These are phyloP conservation scores for Diplodia scrobiculata DNA, from an alignment of 2,329 filamentous ascomycete species.

Conservation along the genomic window DNA sequence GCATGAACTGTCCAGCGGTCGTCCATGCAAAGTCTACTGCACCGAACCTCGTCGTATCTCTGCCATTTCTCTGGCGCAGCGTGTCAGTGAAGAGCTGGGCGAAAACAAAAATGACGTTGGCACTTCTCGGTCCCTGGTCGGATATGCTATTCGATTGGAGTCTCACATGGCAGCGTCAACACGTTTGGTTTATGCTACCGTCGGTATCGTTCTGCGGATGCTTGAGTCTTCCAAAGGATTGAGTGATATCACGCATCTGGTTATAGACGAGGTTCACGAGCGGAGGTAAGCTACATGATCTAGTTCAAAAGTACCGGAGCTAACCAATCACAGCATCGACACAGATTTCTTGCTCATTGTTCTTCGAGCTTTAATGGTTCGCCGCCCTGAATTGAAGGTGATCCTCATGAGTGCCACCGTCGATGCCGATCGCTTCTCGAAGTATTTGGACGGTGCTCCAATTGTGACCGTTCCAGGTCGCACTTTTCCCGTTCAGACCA, in stretches of 20 bases:
- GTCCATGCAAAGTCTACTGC: slow-evolving; percentile 87
- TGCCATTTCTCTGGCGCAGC: slow-evolving; percentile 86
- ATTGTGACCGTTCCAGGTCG: slow-evolving; percentile 88
- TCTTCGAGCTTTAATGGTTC: slow-evolving; percentile 75
- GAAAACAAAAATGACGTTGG: slow-evolving; percentile 81
- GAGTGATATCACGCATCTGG: slow-evolving; percentile 84
- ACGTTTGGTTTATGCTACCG: slow-evolving; percentile 82
- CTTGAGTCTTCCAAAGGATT: slow-evolving; percentile 85
- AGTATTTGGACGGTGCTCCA: slow-evolving; percentile 81
- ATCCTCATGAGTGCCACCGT: slow-evolving; percentile 98
- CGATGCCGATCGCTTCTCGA: slow-evolving; percentile 86
- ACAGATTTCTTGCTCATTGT: slow-evolving; percentile 95
- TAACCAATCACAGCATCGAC: slow-evolving; percentile 66
- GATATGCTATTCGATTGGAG: slow-evolving; percentile 92
- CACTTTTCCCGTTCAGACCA: slow-evolving; percentile 87
- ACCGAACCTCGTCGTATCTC: slow-evolving; percentile 95
- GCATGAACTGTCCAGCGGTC: slow-evolving; percentile 77
- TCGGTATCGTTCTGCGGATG: slow-evolving; percentile 96
- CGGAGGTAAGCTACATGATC: slow-evolving; percentile 53
- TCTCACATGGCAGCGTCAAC: slow-evolving; percentile 81
- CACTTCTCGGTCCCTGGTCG: slow-evolving; percentile 79
- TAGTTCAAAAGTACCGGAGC: background rate
- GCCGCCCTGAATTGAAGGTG: slow-evolving; percentile 82
- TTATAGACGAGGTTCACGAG: slow-evolving; percentile 98
- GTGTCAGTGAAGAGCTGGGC: slow-evolving; percentile 92